Evolutionary conservation across 345 rosid genomes (phyloP).

Genomic region (Populus tremula): DNA sequence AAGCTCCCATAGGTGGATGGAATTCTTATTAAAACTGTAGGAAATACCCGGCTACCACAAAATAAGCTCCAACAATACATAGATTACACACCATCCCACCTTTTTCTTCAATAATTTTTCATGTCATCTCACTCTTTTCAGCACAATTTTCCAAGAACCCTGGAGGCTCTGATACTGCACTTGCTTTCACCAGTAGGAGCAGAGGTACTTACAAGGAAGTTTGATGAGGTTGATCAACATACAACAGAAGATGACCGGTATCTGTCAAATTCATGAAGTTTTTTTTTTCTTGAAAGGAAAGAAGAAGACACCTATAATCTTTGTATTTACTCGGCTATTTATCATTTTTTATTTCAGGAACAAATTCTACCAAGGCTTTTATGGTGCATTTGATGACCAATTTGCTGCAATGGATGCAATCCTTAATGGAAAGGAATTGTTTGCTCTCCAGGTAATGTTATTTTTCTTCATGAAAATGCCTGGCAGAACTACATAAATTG

Average conservation of each 20-base stretch:
- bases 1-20: conserved; percentile 7
- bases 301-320: conserved; percentile 12
- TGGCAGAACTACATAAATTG: conserved; percentile 6
- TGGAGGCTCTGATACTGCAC: conserved; percentile 78
- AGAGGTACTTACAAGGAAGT: conserved; percentile 75
- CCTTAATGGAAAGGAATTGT: conserved; percentile 65
- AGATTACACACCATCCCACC: not conserved
- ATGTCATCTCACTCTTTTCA: conserved; percentile 33
- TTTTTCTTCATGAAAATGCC: conserved; percentile 7
- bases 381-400: conserved; percentile 79
- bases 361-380: conserved; percentile 68
- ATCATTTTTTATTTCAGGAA: conserved; percentile 46
- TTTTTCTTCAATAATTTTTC: conserved; percentile 12
- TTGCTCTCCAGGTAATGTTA: conserved; percentile 62
- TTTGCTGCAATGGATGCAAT: conserved; percentile 85
- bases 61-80: not conserved
- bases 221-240: conserved; percentile 71
- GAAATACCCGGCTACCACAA: not conserved
- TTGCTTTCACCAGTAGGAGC: conserved; percentile 81
- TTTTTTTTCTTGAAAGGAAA: conserved; percentile 3
- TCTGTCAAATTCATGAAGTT: not conserved
- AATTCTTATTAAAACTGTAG: conserved; percentile 9
- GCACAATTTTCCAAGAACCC: conserved; percentile 83
- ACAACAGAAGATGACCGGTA: conserved; percentile 64
- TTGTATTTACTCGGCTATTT: conserved; percentile 6